Conservation (phyloP, 2,329 filamentous ascomycete species). For the Nectriaceae sp. region DNA sequence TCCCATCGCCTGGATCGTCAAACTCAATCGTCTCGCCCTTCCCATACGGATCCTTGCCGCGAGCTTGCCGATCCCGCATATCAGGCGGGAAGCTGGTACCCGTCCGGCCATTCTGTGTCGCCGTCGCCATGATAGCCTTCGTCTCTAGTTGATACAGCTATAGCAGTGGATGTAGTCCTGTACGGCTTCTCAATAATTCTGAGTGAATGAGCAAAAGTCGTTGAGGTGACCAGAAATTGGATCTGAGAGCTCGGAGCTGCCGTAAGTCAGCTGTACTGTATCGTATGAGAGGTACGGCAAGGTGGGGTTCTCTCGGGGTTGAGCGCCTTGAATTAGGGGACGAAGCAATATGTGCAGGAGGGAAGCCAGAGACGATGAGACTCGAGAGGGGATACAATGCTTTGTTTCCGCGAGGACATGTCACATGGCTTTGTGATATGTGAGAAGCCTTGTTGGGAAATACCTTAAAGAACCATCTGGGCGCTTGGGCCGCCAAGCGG, state of each 20-base stretch:
- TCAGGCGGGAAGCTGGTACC: constrained; percentile 14
- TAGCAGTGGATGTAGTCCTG: too few relatives aligned
- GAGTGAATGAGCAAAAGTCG: background rate
- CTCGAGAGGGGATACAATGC: background rate
- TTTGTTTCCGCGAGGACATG: background rate
- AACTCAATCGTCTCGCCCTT: constrained; percentile 24
- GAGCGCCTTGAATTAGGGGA: background rate
- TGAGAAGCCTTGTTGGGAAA: background rate
- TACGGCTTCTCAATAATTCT: too few relatives aligned
- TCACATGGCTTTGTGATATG: background rate
- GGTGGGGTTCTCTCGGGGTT: background rate
- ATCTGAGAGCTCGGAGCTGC: background rate
- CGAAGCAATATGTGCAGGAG: too few relatives aligned
- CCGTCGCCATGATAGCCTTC: background rate
- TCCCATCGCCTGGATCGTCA: constrained; percentile 17
- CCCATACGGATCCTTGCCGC: constrained; percentile 57
- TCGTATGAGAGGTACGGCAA: background rate
- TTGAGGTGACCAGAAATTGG: background rate
- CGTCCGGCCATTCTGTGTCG: background rate
- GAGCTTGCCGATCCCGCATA: constrained; percentile 60
- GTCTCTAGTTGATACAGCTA: too few relatives aligned
- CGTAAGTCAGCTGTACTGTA: background rate
- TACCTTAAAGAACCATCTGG: background rate
- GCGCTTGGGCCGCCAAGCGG: background rate
- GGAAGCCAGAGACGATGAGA: too few relatives aligned